Base-by-base conservation (phyloP, 495 filamentous ascomycete genomes). In the Penicillium paxilli region DNA sequence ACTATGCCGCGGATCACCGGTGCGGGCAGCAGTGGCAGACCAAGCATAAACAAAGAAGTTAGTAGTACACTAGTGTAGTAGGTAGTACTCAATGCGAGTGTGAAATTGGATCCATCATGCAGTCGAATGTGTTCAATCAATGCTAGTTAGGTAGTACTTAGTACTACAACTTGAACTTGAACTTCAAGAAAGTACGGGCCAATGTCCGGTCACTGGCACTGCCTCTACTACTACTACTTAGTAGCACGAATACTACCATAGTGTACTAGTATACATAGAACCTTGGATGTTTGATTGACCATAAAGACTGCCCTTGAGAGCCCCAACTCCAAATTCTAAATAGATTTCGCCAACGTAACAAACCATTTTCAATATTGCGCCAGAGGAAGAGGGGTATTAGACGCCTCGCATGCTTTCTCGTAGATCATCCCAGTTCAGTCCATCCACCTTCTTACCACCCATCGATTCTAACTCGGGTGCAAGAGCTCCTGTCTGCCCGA, bases 361-460 rank as follows among this genome's bases (percentile, higher is more conserved):
- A 49, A 47, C 57, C 32, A 50, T 52, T 49, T 51, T 44, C 24
- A 42, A 25, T 44, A 50, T 26, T 16, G 49, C 44, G 50, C 37
- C 24, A 23, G 45, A 28, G 48, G 54, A 50, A n/a, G n/a, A n/a
- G 25, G 55, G 52, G 46, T 62, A 58, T 55, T 60, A 37, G 60
- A 67, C 40, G 19, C 40, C 40, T 42, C 63, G 64, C 64, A 77
- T 67, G 58, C 72, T 75, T 20, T 71, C 61, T 25, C 65, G 69
- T 24, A 78, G 65, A 55, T 71, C 64, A 55, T 78, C 77, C 82
- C 81, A 83, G 46, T 78, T 81, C 49, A 83, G 49, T 8, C 78
- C 75, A 54, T 79, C 78, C 35, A 78, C 67, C 60, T 78, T 81
- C 52, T 72, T 73, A 19, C 78, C 75, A 30, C 73, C 75, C 16